Evolutionary conservation across 2,329 filamentous ascomycete genomes (phyloP).

Genomic region (Cordyceps cicadae): DNA sequence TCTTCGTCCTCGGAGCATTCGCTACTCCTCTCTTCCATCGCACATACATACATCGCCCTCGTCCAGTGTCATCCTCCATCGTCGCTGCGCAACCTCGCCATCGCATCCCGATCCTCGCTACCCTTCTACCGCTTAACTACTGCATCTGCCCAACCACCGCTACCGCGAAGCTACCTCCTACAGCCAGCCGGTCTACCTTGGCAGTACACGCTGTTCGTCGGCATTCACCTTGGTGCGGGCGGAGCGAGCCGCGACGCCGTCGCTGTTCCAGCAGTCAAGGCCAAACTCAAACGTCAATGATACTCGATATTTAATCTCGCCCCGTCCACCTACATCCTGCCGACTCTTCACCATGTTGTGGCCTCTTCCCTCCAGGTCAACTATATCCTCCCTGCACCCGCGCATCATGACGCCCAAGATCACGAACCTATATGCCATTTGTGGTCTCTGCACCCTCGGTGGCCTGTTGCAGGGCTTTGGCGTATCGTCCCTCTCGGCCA

Average conservation of each 20-base stretch:
- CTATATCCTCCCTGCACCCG: background rate
- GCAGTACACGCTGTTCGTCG: background rate
- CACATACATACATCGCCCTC: background rate
- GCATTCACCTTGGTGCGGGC: background rate
- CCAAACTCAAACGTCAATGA: background rate
- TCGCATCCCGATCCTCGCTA: background rate
- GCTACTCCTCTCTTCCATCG: background rate
- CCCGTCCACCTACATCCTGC: background rate
- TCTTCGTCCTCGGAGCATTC: background rate
- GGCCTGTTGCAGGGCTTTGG: slow-evolving; percentile 40
- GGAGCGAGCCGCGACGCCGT: slow-evolving; percentile 2
- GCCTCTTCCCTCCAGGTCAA: slow-evolving; percentile 3
- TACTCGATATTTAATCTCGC: background rate
- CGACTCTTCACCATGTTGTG: slow-evolving; percentile 3
- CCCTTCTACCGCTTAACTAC: too few relatives aligned
- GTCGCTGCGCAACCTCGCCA: background rate
- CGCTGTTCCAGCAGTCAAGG: background rate
- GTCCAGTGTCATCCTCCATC: background rate
- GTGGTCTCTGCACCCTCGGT: slow-evolving; percentile 22
- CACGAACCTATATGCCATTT: slow-evolving; percentile 19
- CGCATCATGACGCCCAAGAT: slow-evolving; percentile 9
- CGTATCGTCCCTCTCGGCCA: slow-evolving; percentile 46
- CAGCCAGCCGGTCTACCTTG: background rate
- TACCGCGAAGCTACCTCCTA: background rate
- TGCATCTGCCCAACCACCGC: background rate